Evolutionary conservation across 192 early-diverging fungal species (phyloP), one percentile per base, ranked within the genome.

Genomic region (Entomortierella beljakovae): DNA sequence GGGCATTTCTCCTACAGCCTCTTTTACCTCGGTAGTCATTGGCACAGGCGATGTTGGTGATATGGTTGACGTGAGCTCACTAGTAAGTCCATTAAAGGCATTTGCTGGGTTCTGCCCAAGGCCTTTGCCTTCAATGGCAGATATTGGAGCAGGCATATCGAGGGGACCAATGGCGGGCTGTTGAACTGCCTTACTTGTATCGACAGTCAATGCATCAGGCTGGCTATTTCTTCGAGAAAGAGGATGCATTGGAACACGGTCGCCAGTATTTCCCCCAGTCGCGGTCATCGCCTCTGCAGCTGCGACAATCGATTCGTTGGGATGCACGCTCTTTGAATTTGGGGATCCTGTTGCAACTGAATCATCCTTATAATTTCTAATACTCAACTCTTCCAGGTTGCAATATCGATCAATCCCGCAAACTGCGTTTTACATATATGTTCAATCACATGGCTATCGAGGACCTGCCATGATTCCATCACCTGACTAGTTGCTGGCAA

Each of bases 401-500:
- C 57, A 37, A 79, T 70, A 28, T 79, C 75, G n/a, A 79, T 79
- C 22, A 79, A 32, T 0, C 75, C 75, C 16, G 61, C 66, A 65
- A 79, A 79, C 25, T 69, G 57, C 0, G 75, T 79, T 51, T 64
- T 69, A 40, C 75, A 79, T 26, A 70, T 70, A 38, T 79, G 75
- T 26, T 79, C 61, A 46, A 79, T 64, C 18, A 79, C 75, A 7
- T 26, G 22, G 25, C 61, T 60, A 16, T 70, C 67, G 8, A 79
- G 50, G 1, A 22, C 67, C 29, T 79, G 75, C 75, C 75, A 79
- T 10, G 75, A 79, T 26, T 79, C 75, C 75, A 79, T 79, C 25
- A 70, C 32, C 29, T 79, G 75, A 10, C 48, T 79, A 2, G 75
- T 79, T 20, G 62, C 43, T 0, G 75, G 75, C 8, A 79, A 40